Evolutionary conservation across 2,329 filamentous ascomycete genomes (phyloP).

Genomic region (Zalaria obscura): DNA sequence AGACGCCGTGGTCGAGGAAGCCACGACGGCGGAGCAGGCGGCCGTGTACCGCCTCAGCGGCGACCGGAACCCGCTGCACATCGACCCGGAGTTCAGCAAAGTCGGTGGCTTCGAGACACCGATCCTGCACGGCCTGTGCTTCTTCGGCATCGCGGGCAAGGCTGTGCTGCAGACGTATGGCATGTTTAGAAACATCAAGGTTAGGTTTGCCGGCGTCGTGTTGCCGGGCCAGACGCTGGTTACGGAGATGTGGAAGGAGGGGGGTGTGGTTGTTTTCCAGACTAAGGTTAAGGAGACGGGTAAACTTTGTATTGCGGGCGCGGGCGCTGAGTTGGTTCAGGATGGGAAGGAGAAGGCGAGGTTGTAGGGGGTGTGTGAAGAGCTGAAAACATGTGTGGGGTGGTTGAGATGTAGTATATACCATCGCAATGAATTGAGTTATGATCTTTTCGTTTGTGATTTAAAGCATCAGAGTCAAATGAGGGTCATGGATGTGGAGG

Average conservation of each 20-base stretch:
- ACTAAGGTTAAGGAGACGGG: conserved; percentile 83
- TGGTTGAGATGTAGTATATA: no score
- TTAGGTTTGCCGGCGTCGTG: conserved; percentile 75
- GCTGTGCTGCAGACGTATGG: conserved; percentile 78
- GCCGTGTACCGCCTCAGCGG: conserved; percentile 86
- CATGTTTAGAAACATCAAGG: conserved; percentile 79
- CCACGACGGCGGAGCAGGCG: conserved; percentile 81
- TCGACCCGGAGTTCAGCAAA: conserved; percentile 88
- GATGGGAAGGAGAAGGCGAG: conserved; percentile 33
- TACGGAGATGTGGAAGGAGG: conserved; percentile 92
- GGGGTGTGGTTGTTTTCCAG: conserved; percentile 68
- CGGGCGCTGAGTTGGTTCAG: conserved; percentile 56
- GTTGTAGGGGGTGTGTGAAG: conserved; percentile 20
- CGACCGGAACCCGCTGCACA: conserved; percentile 91
- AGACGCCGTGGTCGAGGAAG: conserved; percentile 71
- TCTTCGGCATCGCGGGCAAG: conserved; percentile 82
- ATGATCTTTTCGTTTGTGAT: no score
- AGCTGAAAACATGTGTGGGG: no score
- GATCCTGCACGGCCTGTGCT: conserved; percentile 94
- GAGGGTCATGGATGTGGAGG: no score
- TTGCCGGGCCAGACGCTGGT: conserved; percentile 77
- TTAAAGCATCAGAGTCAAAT: no score
- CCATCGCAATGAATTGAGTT: no score
- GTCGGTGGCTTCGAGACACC: conserved; percentile 88
- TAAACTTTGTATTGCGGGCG: conserved; percentile 72